Base-by-base conservation (phyloP, 1,139 yeast species). In the Suhomyces chickasaworum region DNA sequence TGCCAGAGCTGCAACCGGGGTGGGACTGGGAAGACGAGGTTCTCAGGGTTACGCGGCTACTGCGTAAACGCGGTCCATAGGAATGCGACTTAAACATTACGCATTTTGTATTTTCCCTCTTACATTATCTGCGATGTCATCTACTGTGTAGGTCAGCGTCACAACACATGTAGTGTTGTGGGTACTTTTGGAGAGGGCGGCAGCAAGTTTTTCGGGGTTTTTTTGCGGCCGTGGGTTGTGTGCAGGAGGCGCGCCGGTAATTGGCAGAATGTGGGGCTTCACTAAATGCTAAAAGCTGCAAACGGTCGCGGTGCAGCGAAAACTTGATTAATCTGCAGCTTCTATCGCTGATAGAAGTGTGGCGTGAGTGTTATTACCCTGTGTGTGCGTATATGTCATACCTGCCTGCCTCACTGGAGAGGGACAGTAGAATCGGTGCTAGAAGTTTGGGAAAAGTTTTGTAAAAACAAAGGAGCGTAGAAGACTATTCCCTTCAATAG, bases 31-130 rank as follows among this genome's bases (percentile, higher is more conserved):
- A 39, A 39, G 46, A 33, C 42, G 37, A 27, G 20, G 22, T 29
- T 15, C 46, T n/a, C 13, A 13, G 5, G 34, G 16, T 43, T 43
- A 43, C 46, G 18, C 42, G 39, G 16, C 18, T n/a, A n/a, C 20
- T 35, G 37, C 29, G 37, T 35, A 35, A 35, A n/a, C 37, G 37
- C 37, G 37, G 16, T 23, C 18, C 29, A 7, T 16, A 18, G 18
- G 9, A 29, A 20, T 20, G 22, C 22, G 22, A 20, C 7, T n/a
- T n/a, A n/a, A n/a, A n/a, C n/a, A n/a, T n/a, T n/a, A 25, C 29
- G 29, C 29, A 25, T 25, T 25, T 25, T n/a, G n/a, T n/a, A n/a
- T n/a, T n/a, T n/a, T n/a, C n/a, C n/a, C 13, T 25, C n/a, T 13
- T 25, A 25, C 29, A 25, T 25, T 25, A 10, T 4, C 29, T 25